These are phyloP conservation scores for Atkinsonella texensis DNA, from an alignment of 2,329 filamentous ascomycete genomes.

Conservation along the genomic window DNA sequence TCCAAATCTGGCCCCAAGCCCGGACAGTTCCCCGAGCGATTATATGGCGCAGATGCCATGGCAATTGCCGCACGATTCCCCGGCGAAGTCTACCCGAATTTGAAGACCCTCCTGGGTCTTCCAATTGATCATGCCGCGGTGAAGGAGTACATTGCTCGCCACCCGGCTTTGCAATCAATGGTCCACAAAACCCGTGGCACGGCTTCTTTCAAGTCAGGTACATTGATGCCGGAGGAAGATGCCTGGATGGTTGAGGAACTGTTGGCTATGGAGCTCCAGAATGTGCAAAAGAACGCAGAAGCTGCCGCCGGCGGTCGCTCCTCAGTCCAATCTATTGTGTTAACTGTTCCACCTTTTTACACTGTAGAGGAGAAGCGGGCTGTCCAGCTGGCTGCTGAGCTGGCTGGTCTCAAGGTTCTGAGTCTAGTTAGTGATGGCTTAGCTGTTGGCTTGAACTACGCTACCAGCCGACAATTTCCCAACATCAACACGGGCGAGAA, in stretches of 20 bases:
- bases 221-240: conserved; percentile 49
- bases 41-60: conserved; percentile 85
- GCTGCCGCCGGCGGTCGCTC: conserved; percentile 63
- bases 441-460: conserved; percentile 91
- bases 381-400: conserved; percentile 68
- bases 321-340: conserved; percentile 66
- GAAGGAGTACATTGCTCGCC: conserved; percentile 58
- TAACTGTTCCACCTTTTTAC: conserved; percentile 85
- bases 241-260: conserved; percentile 80
- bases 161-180: conserved; percentile 66
- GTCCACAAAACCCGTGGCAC: conserved; percentile 50
- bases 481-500: conserved; percentile 70
- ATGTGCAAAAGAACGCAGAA: conserved; percentile 82
- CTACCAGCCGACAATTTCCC: conserved; percentile 80
- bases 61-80: conserved; percentile 80
- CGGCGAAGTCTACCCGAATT: conserved; percentile 84
- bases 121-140: conserved; percentile 47
- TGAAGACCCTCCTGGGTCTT: conserved; percentile 83
- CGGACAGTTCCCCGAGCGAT: conserved; percentile 69
- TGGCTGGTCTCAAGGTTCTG: conserved; percentile 80
- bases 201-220: conserved; percentile 69
- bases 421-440: conserved; percentile 79
- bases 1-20: conserved; percentile 49
- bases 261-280: conserved; percentile 90
- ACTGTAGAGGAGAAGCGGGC: conserved; percentile 83